These are phyloP conservation scores for Plantago ovata DNA, from an alignment of 257 asterid genomes.

Conservation along the genomic window DNA sequence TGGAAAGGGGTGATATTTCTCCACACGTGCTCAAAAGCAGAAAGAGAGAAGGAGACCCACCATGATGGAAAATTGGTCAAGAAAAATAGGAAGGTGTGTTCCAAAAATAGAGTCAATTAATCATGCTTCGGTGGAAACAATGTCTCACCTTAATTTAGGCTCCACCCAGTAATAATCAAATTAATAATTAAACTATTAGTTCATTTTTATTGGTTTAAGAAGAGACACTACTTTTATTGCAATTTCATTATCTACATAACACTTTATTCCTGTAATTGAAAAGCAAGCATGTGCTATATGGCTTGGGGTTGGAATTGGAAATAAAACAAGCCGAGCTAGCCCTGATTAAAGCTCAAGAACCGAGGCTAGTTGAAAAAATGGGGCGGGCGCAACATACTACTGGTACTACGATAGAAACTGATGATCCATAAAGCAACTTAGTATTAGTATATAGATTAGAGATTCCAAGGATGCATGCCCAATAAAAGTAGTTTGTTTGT, in stretches of 20 bases:
- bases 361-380: conserved; percentile 14
- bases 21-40: neutral
- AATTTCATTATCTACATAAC: neutral
- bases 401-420: neutral
- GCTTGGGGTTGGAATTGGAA: no score
- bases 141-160: conserved; percentile 9
- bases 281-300: neutral
- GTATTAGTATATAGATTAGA: no score
- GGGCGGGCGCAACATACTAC: neutral
- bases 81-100: conserved; percentile 2
- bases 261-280: neutral
- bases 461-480: conserved; percentile 16
- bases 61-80: neutral
- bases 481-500: neutral
- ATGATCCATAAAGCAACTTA: conserved; percentile 1
- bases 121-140: neutral
- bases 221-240: neutral
- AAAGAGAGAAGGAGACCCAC: neutral
- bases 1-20: neutral
- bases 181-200: no score
- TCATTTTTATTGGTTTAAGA: conserved; percentile 13
- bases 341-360: neutral
- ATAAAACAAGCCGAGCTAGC: neutral
- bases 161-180: conserved; percentile 2
- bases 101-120: conserved; percentile 1